Evolutionary conservation across 1,139 yeast species (phyloP), one percentile per base, ranked within the genome.

Genomic region (Yamadazyma triangularis): DNA sequence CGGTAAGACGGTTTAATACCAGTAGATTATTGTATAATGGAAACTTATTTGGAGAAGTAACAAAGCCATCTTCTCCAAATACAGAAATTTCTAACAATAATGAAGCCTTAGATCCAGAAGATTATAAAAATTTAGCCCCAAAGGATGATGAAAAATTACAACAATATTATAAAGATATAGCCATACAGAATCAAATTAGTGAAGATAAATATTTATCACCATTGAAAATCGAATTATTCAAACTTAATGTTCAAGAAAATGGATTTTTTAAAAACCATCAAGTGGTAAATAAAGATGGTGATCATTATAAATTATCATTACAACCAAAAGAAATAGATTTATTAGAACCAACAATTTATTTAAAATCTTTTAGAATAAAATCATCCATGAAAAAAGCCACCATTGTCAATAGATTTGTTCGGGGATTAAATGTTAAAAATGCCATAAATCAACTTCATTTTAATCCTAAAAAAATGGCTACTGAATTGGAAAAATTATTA

Each of bases 371-470:
- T 64, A 73, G 96, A 56, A 71, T 89, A 48, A 86, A 88, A 56
- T 75, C 88, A 15, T 80, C 95, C 4, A 76, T 83, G 65, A 91
- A 91, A 60, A 91, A 91, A 62, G 89, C 94, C 29, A 87, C 89
- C 9, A 69, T 79, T 26, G 84, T 88, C 32, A 70, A 87, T 42
- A 70, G 96, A 45, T 75, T 88, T 55, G 73, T 89, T 36, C 62
- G 83, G 32, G 82, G 83, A 26, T 63, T 82, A 60, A 73, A 76
- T 33, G 77, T 86, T 22, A 76, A 79, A 47, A 76, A 76, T 29
- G 97, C 97, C 34, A 83, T 91, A 43, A 86, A 91, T 30, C 97
- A 89, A 61, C 81, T 91, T 48, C 96, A 89, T 58, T 91, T 91
- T 64, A 78, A 81, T 51, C 73, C 79, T 30, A 87, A 87, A 61